Base-by-base conservation (phyloP, 2,329 filamentous ascomycete species). In the Epichloe gansuensis region DNA sequence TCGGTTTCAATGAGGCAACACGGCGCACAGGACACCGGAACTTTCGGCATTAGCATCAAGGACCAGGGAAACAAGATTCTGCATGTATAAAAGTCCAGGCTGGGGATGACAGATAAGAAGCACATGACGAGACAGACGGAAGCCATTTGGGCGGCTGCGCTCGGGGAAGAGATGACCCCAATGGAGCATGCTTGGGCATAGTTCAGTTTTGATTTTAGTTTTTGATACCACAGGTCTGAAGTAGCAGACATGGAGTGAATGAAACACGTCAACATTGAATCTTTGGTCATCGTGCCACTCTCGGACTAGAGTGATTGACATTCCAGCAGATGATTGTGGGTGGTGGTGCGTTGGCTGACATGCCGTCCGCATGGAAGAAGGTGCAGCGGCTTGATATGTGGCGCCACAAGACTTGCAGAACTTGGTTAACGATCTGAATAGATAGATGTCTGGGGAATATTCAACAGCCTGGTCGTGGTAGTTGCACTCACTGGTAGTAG, bases 21-120 rank as follows among this genome's bases (percentile, higher is more conserved):
- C 25, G 52, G 52, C 52, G 52, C 15, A 53, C 37, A 43, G 52
- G 47, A 53, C 38, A 50, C 15, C 12, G 48, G 52, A 46, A 28
- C 15, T 46, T 31, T 50, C 28, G 34, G 37, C 42, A 50, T 44
- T 21, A 39, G 48, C 52, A 50, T 50, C 38, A 44, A 50, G 47
- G 52, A 23, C 41, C 37, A 52, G 46, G 51, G 48, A 47, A 34
- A 35, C 28, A 48, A 47, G 35, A 38, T 42, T 45, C 25, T 50
- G 42, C 47, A 50, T 45, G 50, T 42, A 46, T 41, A 46, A 28
- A 23, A n/a, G 42, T 23, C 35, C 39, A 38, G 25, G 13, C 13
- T 39, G 34, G 13, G 21, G 34, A 48, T 23, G 46, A 43, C 42
- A 25, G 41, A 44, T 12, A 25, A 37, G 12, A 37, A 11, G 41